Conservation (phyloP, 352 stramenopile genomes). For the Aphanomyces cochlioides region DNA sequence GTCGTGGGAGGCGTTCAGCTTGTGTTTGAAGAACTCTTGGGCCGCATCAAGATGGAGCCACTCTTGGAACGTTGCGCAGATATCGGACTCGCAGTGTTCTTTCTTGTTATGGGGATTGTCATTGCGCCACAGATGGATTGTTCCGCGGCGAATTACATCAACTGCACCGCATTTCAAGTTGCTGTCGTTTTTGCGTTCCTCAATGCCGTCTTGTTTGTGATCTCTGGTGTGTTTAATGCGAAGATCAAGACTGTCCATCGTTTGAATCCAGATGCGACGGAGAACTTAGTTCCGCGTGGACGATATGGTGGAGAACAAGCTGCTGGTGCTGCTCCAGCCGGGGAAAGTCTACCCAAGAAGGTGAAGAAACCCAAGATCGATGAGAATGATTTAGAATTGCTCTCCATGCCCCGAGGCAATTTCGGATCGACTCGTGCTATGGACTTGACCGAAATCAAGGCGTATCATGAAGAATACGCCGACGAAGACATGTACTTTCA, state of each 20-base stretch:
- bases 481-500: slow-evolving; percentile 11
- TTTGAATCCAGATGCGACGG: slow-evolving; percentile 10
- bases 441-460: slow-evolving; percentile 12
- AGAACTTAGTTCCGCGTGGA: slow-evolving; percentile 27
- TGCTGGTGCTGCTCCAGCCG: not conserved
- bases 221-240: slow-evolving; percentile 12
- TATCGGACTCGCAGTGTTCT: slow-evolving; percentile 1
- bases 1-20: slow-evolving; percentile 9
- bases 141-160: slow-evolving; percentile 4
- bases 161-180: slow-evolving; percentile 22
- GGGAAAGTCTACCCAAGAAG: not conserved
- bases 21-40: slow-evolving; percentile 12
- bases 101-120: slow-evolving; percentile 16
- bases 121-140: slow-evolving; percentile 20
- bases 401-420: slow-evolving; percentile 9
- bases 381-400: not conserved
- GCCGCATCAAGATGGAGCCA: not conserved
- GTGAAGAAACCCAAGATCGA: not conserved
- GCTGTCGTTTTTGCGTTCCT: slow-evolving; percentile 24
- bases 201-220: slow-evolving; percentile 4
- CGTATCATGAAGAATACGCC: slow-evolving; percentile 10
- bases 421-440: slow-evolving; percentile 17
- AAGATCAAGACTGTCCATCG: slow-evolving; percentile 13
- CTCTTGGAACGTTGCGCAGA: slow-evolving; percentile 22
- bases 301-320: not conserved